Conservation (phyloP, 768 basidiomycete species). For the Tricholoma matsutake region DNA sequence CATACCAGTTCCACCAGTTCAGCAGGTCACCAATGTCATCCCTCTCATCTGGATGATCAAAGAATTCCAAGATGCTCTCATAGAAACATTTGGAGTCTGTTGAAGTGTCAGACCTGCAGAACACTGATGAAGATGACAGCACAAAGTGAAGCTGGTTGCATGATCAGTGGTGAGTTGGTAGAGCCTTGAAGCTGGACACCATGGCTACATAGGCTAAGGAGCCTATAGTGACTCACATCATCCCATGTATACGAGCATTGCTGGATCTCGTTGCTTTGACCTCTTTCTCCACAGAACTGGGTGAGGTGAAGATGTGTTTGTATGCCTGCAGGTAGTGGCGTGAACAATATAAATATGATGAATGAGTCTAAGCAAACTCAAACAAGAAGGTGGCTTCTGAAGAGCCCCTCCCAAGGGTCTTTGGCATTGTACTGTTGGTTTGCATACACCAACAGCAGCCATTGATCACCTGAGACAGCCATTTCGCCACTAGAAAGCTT, state of each 20-base stretch:
- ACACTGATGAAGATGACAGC: slow-evolving; percentile 1
- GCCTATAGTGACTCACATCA: slow-evolving; percentile 15
- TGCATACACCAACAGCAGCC: slow-evolving; percentile 21
- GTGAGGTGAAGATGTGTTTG: slow-evolving; percentile 3
- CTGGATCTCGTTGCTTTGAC: no score
- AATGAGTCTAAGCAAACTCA: slow-evolving; percentile 8
- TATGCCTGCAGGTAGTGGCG: not conserved
- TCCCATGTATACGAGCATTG: no score
- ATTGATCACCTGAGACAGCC: slow-evolving; percentile 20
- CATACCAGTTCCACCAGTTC: slow-evolving; percentile 6
- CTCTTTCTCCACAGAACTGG: slow-evolving; percentile 1
- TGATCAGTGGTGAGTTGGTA: not conserved
- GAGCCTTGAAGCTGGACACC: not conserved
- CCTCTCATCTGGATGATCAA: not conserved
- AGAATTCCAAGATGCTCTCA: not conserved
- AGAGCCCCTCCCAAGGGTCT: slow-evolving; percentile 27
- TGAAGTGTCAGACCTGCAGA: slow-evolving; percentile 3
- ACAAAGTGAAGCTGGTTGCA: slow-evolving; percentile 3
- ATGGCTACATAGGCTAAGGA: slow-evolving; percentile 16
- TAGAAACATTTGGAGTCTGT: slow-evolving; percentile 6
- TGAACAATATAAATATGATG: not conserved
- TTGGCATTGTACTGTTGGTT: slow-evolving; percentile 15
- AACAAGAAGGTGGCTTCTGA: slow-evolving; percentile 18
- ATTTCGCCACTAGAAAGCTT: slow-evolving; percentile 12
- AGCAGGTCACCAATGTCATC: not conserved